Base-by-base conservation (phyloP, 2,329 filamentous ascomycete species). In the Cryphonectria nitschkei region DNA sequence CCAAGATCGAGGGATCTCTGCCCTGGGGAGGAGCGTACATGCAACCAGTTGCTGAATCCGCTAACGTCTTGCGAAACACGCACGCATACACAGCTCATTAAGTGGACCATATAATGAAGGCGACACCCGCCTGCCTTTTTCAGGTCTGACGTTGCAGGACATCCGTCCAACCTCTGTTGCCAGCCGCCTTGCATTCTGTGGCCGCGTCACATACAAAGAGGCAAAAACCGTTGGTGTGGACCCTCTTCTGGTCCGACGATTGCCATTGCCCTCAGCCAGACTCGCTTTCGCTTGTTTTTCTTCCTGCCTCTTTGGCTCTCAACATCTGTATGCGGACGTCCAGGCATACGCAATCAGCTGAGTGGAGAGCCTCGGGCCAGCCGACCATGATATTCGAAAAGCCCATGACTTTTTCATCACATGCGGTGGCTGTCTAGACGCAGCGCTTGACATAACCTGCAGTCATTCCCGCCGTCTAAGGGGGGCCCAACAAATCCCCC, bases 231-330 rank as follows among this genome's bases (percentile, higher is more conserved):
- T 22, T 5, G 19, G 43, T 50, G 39, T 46, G 26, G 41, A 16
- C 6, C 8, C 43, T 50, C 16, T 32, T 39, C 26, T 14, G 39
- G 39, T 29, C 41, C 62, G 14, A 22, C 29, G 62, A 13, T 11
- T 32, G 5, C 19, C 43, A 50, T 65, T 14, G 16, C 50, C 62
- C 11, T 39, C 26, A 50, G 43, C 43, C 43, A 34, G 63, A 19
- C 29, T 52, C 41, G 63, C 63, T 52, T 34, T 65, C 63, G 63
- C 63, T 50, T 65, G 29, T 26, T 52, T 9, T 34, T 16, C 63
- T 46, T 32, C 63, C 63, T 65, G 63, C 63, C 63, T 65, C 63
- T 65, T 65, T 65, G 63, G 63, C 43, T 52, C 63, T 65, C 7
- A 8, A 8, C 6, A 19, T 19, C 63, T 65, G 41, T 29, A n/a